These are phyloP conservation scores for Candida verbasci DNA, from an alignment of 805 yeast species.

Conservation along the genomic window DNA sequence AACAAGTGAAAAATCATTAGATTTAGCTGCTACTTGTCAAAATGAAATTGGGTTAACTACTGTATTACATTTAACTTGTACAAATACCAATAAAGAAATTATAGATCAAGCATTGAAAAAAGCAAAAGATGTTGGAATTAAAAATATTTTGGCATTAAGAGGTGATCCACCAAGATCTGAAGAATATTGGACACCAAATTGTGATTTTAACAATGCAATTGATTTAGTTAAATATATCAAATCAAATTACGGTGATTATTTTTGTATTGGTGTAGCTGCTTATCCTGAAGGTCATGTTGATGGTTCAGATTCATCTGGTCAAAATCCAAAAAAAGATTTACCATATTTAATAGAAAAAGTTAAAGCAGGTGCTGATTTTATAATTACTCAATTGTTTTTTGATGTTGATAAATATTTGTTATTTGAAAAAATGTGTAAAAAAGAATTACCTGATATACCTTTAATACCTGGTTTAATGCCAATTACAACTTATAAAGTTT, in stretches of 20 bases:
- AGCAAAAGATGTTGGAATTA: constrained; percentile 75
- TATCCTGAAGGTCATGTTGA: constrained; percentile 98
- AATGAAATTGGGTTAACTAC: constrained; percentile 78
- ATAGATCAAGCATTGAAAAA: constrained; percentile 73
- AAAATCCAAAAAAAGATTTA: constrained; percentile 64
- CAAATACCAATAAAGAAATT: constrained; percentile 74
- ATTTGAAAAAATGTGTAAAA: constrained; percentile 54
- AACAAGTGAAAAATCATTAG: constrained; percentile 80
- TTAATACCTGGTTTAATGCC: constrained; percentile 91
- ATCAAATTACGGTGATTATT: constrained; percentile 66
- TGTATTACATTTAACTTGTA: constrained; percentile 92
- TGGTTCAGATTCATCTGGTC: constrained; percentile 64
- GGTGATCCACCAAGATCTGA: constrained; percentile 91
- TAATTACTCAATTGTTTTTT: constrained; percentile 87
- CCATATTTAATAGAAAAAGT: constrained; percentile 81
- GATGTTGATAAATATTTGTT: constrained; percentile 73
- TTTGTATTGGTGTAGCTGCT: constrained; percentile 95
- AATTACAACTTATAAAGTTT: constrained; percentile 75
- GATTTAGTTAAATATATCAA: constrained; percentile 84
- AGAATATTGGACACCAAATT: constrained; percentile 53
- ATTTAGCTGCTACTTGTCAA: constrained; percentile 75
- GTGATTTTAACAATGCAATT: constrained; percentile 71
- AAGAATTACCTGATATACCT: constrained; percentile 44
- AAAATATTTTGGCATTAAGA: constrained; percentile 85
- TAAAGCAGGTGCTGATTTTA: constrained; percentile 91